Evolutionary conservation across 1,284 basidiomycete genomes (phyloP), one percentile per base, ranked within the genome.

Genomic region (Heterobasidion occidentale): DNA sequence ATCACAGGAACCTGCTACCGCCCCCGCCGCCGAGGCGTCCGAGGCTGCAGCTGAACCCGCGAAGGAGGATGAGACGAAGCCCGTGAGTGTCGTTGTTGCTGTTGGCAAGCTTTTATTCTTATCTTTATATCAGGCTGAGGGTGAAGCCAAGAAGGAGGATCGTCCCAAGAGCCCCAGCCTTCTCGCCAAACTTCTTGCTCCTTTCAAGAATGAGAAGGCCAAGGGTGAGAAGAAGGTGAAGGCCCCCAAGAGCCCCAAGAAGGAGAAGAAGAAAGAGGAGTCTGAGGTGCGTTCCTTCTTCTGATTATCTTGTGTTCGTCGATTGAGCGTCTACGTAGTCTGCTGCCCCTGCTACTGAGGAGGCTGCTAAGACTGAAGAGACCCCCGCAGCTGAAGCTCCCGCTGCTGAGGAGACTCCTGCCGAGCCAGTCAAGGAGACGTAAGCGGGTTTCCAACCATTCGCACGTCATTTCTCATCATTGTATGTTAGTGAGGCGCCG

Each of bases 141-240:
- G 70, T 53, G 81, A 82, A 61, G 64, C 69, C 11, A 84, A 85
- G 80, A 86, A 86, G 74, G 86, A 87, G 62, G 84, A 87, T 17
- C 75, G 77, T 61, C 85, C 87, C 64, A 89, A 86, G 81, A 88
- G 86, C 73, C 88, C 89, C n/a, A 70, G 78, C 54, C 61, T 90
- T 59, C 73, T 91, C 54, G 65, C 80, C 61, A 91, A 86, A 72
- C 74, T 91, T 60, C 80, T 91, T 54, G 81, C 81, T 46, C 81
- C 87, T 27, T 86, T 91, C 80, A 80, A 79, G 66, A 67, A 65
- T 38, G 65, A 69, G 19, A 73, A 70, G 69, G 62, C 65, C 47
- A 71, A 74, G 67, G 84, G 83, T 74, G 79, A 75, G 65, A 79
- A 77, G 60, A 87, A 82, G 72, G 73, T 69, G 77, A 86, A 83